phyloP scores from a whole-genome alignment of 345 rosid species.

The Syzygium grande region DNA sequence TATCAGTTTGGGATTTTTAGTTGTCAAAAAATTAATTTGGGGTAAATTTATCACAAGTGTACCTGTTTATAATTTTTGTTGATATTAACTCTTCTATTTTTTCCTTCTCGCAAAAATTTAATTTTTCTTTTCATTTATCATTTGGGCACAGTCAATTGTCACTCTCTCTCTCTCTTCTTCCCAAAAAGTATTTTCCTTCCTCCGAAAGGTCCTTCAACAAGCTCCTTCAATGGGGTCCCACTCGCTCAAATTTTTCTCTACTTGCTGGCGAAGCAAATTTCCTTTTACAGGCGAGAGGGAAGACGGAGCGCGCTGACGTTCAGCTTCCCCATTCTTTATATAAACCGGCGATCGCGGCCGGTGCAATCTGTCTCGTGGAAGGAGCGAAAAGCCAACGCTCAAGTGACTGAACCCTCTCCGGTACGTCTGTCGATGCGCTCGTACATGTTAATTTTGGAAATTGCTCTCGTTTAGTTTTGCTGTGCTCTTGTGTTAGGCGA shows the following conservation, averaged over 20 bases:
- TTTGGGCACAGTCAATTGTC: fast-evolving
- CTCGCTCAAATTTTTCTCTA: background rate
- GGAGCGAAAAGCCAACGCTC: background rate
- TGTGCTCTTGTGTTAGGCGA: background rate
- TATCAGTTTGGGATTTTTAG: too few relatives aligned
- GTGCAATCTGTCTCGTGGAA: background rate
- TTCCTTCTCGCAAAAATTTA: background rate
- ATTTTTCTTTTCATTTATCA: background rate
- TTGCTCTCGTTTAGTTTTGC: background rate
- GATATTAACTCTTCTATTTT: background rate
- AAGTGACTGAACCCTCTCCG: background rate
- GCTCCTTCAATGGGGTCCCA: background rate
- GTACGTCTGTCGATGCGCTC: background rate
- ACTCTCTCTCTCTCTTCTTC: background rate
- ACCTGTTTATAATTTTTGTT: too few relatives aligned
- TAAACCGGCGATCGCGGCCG: background rate
- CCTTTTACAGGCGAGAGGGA: background rate
- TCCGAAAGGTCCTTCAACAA: background rate
- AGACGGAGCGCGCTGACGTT: background rate
- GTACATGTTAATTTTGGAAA: background rate
- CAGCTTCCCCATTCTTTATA: background rate
- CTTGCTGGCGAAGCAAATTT: background rate
- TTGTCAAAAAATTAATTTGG: too few relatives aligned
- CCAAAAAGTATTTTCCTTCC: background rate
- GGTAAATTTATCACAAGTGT: too few relatives aligned